These are phyloP conservation scores for Casuarina equisetifolia DNA, from an alignment of 306 rosid species.

Conservation along the genomic window DNA sequence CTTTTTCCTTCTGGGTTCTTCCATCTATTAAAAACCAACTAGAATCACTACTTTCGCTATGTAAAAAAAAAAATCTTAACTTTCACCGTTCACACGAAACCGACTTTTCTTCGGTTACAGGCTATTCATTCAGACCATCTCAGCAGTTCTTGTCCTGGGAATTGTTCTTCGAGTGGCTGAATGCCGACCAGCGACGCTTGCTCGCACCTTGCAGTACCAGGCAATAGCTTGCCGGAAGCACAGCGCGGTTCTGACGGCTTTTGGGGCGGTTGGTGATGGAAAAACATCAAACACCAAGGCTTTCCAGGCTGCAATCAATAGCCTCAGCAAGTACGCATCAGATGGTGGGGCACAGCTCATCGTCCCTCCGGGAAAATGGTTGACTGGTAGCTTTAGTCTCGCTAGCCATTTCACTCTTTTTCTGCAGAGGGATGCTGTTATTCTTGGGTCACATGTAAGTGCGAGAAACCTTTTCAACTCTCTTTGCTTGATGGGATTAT, in stretches of 20 bases:
- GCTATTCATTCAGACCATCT: conserved; percentile 15
- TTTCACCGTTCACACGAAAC: too few relatives aligned
- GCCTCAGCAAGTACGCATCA: conserved; percentile 44
- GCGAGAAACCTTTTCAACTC: not conserved
- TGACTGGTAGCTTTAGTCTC: conserved; percentile 89
- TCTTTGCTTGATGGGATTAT: too few relatives aligned
- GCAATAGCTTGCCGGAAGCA: conserved; percentile 63
- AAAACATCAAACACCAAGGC: conserved; percentile 60
- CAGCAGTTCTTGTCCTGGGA: conserved; percentile 15
- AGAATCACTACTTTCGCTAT: too few relatives aligned
- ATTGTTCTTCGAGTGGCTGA: conserved; percentile 31
- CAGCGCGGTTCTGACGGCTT: conserved; percentile 62
- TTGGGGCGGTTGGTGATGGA: conserved; percentile 91
- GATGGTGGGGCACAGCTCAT: conserved; percentile 75
- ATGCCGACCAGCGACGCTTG: conserved; percentile 9
- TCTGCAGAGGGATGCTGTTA: conserved; percentile 70
- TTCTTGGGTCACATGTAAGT: conserved; percentile 74
- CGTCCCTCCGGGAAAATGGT: conserved; percentile 90
- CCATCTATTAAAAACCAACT: too few relatives aligned
- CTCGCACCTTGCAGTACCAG: conserved; percentile 27
- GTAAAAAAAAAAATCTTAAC: too few relatives aligned
- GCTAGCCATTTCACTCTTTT: conserved; percentile 86
- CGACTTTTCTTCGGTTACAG: conserved; percentile 21
- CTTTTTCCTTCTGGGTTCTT: too few relatives aligned
- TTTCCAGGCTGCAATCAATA: conserved; percentile 62